Base-by-base conservation (phyloP, 2,329 filamentous ascomycete species). In the Colletotrichum truncatum region DNA sequence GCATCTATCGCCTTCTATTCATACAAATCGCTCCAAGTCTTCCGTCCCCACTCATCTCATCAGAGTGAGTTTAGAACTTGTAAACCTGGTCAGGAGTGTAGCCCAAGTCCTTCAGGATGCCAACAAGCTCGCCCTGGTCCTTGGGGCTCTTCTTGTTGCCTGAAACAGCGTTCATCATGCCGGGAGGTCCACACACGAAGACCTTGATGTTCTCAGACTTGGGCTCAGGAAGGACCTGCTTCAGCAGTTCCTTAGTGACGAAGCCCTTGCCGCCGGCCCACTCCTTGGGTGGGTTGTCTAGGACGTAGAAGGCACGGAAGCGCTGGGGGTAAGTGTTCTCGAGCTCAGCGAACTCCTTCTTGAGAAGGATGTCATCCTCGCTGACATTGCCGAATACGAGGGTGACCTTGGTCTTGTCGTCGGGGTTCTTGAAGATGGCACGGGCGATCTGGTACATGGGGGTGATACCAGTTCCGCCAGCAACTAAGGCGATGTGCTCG, bases 351-450 rank as follows among this genome's bases (percentile, higher is more conserved):
- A 95, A 88, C 83, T 99, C 93, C 73, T 88, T 86, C 86, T 93
- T 95, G 73, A 99, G 83, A 53, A 99, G 85, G 67, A 99, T 97
- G 75, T 99, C 96, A 70, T 95, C 88, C 83, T 98, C 93, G 25
- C 83, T 84, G 66, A 98, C 82, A 83, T 98, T 99, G 71, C 93
- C 96, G 75, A 95, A 98, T 36, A 99, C 87, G 30, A 99, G 89
- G 6, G 95, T 98, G 41, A 99, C 94, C 85, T 97, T 97, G 73
- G 96, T 99, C 88, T 96, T 94, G 84, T 99, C 96, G 43, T 93
- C 88, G 66, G 95, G 93, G 87, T 98, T 97, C 81, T 91, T 93
- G 89, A 98, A 97, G 82, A 99, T 97, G 75, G 90, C 87, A 68
- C 93, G 93, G 70, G 89, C 85, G 46, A 99, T 89, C 85, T 99